Evolutionary conservation across 2,329 filamentous ascomycete species (phyloP).

Genomic region (Xylaria sp.): DNA sequence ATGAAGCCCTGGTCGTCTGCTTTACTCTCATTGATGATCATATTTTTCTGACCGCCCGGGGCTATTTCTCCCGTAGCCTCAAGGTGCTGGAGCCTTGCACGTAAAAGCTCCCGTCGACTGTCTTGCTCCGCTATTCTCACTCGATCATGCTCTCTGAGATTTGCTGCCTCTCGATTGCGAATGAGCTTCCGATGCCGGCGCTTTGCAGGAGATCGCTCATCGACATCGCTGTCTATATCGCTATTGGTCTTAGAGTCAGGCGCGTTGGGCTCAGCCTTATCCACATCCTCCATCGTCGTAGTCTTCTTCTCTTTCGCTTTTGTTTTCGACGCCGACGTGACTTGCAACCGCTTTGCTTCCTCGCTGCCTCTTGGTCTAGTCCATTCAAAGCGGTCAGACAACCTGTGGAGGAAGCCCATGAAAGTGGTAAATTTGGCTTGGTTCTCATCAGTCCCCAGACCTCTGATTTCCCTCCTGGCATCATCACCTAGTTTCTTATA

Average conservation of each 20-base stretch:
- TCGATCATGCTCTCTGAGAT: conserved; percentile 58
- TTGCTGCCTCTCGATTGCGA: conserved; percentile 53
- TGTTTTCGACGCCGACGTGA: neutral
- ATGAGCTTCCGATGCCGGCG: conserved; percentile 45
- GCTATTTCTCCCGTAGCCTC: conserved; percentile 46
- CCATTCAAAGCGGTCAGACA: conserved; percentile 35
- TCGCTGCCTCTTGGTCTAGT: neutral
- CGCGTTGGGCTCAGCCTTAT: neutral
- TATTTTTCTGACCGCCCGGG: conserved; percentile 44
- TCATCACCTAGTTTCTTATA: conserved; percentile 25
- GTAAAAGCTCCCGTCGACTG: conserved; percentile 52
- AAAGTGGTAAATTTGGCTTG: conserved; percentile 19
- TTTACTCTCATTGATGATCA: conserved; percentile 71
- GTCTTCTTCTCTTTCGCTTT: neutral
- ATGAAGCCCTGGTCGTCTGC: conserved; percentile 62
- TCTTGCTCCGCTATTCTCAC: conserved; percentile 58
- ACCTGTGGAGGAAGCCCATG: conserved; percentile 25
- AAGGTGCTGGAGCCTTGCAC: conserved; percentile 42
- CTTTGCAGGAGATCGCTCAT: conserved; percentile 42
- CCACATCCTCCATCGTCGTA: neutral
- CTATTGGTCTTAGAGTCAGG: conserved; percentile 5
- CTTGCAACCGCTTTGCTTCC: neutral
- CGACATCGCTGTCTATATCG: conserved; percentile 29
- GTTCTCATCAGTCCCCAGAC: conserved; percentile 2
- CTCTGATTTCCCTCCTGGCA: conserved; percentile 16